Base-by-base conservation (phyloP, 345 rosid genomes). In the Reutealis trisperma region DNA sequence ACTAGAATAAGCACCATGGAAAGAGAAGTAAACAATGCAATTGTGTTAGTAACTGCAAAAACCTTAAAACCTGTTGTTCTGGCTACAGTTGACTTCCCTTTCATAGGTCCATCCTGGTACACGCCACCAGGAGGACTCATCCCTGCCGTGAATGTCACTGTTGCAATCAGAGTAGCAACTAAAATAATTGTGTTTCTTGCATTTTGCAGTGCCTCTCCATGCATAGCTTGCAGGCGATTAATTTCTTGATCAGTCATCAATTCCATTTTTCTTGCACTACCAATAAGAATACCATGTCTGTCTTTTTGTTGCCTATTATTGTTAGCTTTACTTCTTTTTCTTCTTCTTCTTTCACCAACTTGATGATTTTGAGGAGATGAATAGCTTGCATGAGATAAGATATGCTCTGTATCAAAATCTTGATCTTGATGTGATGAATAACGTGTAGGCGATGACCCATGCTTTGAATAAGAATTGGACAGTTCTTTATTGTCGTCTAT, bases 1-100 rank as follows among this genome's bases (percentile, higher is more conserved):
- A 78, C n/a, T 2, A 79, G 81, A 81, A 79, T 79, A 22, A 77
- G 54, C 13, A 52, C 57, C 57, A 52, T 13, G 3, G 57, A 52
- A 52, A 52, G 57, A 52, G 57, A 52, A 2, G 6, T 15, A 6
- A 52, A 52, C 21, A 52, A 52, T 15, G 57, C 57, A 52, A 52
- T 52, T 2, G 57, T 52, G 6, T 52, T 52, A 15, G 18, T 15
- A 10, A 52, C 16, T 52, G 57, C 19, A 15, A 52, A 52, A 52
- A 52, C 21, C 21, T 52, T 52, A 15, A 15, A 52, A 52, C 18
- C 21, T 15, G 57, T 15, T 1, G 19, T 52, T 52, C 19, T 52
- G 4, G 63, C 57, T 13, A 52, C 5, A 2, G 57, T 52, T 15
- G 57, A 52, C 57, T 80, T 58, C 42, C 83, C 83, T 49, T n/a